phyloP scores from a whole-genome alignment of 2,329 filamentous ascomycete genomes.

The Hirsutella minnesotensis region DNA sequence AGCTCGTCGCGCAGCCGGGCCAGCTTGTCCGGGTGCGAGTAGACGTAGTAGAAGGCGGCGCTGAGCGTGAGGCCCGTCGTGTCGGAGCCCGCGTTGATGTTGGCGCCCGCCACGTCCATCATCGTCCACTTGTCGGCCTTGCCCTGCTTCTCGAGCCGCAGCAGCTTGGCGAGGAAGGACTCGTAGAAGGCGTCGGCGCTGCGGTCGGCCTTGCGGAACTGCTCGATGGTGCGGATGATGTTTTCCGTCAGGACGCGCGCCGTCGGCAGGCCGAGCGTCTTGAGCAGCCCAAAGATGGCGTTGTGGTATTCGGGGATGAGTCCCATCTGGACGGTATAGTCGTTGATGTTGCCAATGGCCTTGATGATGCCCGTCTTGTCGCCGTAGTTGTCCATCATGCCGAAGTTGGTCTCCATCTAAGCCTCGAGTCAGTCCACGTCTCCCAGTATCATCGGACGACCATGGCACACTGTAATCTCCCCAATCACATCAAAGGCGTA shows the following conservation, averaged over 20 bases:
- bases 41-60: constrained; percentile 15
- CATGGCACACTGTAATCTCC: not conserved
- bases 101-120: not conserved
- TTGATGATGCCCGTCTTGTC: not conserved
- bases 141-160: not conserved
- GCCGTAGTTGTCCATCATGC: not conserved
- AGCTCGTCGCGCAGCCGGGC: constrained; percentile 32
- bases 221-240: not conserved
- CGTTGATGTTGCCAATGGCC: not conserved
- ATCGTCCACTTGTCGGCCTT: not conserved
- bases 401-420: not conserved
- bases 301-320: not conserved
- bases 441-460: not conserved
- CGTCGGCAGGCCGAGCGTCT: not conserved
- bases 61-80: constrained; percentile 1
- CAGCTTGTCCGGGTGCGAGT: constrained; percentile 33
- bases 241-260: not conserved
- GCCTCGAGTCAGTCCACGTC: not conserved
- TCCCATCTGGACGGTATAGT: not conserved
- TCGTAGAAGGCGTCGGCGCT: not conserved
- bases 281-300: not conserved
- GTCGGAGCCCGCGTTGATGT: constrained; percentile 1
- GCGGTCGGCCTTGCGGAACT: not conserved
- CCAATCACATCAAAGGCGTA: not conserved
- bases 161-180: not conserved